These are phyloP conservation scores for Elsinoe australis DNA, from an alignment of 2,329 filamentous ascomycete genomes.

Conservation along the genomic window DNA sequence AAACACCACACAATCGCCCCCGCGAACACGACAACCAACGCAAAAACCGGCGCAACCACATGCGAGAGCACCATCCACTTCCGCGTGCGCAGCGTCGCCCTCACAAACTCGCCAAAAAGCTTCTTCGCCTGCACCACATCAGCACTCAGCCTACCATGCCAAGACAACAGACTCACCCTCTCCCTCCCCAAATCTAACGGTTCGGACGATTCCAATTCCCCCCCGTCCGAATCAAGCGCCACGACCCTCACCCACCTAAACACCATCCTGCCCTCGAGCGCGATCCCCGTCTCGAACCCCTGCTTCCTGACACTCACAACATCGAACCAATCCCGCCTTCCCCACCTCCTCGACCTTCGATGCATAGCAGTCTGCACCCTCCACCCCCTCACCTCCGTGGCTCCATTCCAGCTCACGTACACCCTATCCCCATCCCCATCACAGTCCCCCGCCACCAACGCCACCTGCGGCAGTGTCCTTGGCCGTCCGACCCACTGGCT, in stretches of 20 bases:
- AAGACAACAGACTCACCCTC: not conserved
- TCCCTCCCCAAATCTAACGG: not conserved
- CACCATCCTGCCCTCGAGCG: constrained; percentile 13
- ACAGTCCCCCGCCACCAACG: constrained; percentile 15
- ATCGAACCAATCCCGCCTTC: constrained; percentile 21
- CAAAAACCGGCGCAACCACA: not conserved
- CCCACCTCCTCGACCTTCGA: not conserved
- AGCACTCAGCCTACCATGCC: not conserved
- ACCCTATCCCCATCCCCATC: constrained; percentile 17
- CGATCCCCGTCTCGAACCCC: constrained; percentile 24
- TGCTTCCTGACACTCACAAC: constrained; percentile 18
- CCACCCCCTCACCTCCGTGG: constrained; percentile 24
- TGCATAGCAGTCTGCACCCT: constrained; percentile 21
- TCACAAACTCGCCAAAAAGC: not conserved
- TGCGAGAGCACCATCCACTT: not conserved
- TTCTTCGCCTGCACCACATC: not conserved
- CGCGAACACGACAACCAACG: not conserved
- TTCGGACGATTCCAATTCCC: constrained; percentile 10
- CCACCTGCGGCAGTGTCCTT: constrained; percentile 17
- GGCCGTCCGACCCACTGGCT: constrained; percentile 25
- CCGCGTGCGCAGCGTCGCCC: not conserved
- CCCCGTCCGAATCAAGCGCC: constrained; percentile 16
- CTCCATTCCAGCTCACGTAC: constrained; percentile 27
- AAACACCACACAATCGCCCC: not conserved
- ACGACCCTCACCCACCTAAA: constrained; percentile 16